Conservation (phyloP, 139 green algal genomes). For the Closterium sp. region DNA sequence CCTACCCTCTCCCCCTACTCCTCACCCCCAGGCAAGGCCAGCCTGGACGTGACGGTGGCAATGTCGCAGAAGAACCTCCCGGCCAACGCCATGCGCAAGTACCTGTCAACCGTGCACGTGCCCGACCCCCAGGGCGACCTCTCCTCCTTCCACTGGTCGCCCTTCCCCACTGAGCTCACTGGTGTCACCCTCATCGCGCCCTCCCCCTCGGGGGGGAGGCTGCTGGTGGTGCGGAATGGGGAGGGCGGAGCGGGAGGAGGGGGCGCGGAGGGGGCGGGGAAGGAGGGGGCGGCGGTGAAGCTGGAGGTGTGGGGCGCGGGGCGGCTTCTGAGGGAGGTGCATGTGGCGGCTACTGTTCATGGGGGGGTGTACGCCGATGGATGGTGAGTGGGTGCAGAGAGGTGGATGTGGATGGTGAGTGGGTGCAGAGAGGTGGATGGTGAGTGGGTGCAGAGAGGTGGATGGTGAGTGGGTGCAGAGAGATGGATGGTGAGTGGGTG, state of each 20-base stretch:
- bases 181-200: constrained; percentile 52
- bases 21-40: constrained; percentile 2
- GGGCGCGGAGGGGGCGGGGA: not conserved
- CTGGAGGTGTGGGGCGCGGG: constrained; percentile 70
- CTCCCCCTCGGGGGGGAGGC: constrained; percentile 64
- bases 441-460: too few relatives aligned
- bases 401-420: too few relatives aligned
- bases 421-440: too few relatives aligned
- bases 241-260: not conserved
- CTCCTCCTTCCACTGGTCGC: constrained; percentile 36
- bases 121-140: constrained; percentile 29
- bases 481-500: too few relatives aligned
- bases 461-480: too few relatives aligned
- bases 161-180: constrained; percentile 59
- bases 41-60: constrained; percentile 38
- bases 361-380: constrained; percentile 76
- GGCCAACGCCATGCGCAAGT: constrained; percentile 67
- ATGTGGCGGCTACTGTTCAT: constrained; percentile 72
- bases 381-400: constrained; percentile 58
- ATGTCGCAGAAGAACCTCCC: constrained; percentile 76
- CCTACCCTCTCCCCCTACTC: not conserved
- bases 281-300: constrained; percentile 20
- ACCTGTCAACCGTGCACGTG: constrained; percentile 55
- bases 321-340: constrained; percentile 60
- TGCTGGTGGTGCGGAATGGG: constrained; percentile 40